Conservation (phyloP, 331 rosid genomes). For the Pyrus hybrid region DNA sequence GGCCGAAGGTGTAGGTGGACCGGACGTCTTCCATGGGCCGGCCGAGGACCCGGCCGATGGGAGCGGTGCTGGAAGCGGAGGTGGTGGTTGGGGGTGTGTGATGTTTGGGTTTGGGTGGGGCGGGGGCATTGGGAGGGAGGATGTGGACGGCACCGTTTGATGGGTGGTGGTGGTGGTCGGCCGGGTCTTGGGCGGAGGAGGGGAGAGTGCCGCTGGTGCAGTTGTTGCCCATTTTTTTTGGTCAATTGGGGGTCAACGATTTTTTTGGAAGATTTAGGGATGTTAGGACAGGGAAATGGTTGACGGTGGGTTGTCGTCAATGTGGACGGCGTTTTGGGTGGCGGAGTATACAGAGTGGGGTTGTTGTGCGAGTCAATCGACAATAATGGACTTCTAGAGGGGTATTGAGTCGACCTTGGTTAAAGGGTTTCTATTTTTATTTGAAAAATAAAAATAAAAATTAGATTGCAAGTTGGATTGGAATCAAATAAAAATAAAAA, state of each 20-base stretch:
- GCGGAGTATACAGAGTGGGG: no score
- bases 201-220: slow-evolving; percentile 17
- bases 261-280: background rate
- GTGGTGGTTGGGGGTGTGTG: background rate
- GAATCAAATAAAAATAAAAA: no score
- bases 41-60: slow-evolving; percentile 61
- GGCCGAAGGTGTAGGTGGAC: slow-evolving; percentile 57
- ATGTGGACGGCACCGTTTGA: slow-evolving; percentile 29
- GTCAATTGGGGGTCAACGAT: slow-evolving; percentile 12
- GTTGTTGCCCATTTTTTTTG: slow-evolving; percentile 45
- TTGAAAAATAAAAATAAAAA: no score
- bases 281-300: background rate
- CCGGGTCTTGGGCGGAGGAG: slow-evolving; percentile 6
- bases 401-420: background rate
- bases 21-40: slow-evolving; percentile 78
- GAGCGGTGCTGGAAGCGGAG: slow-evolving; percentile 16
- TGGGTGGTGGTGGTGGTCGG: slow-evolving; percentile 6
- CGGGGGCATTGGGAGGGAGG: slow-evolving; percentile 43
- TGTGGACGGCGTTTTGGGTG: background rate
- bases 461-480: background rate
- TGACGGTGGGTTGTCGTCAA: background rate
- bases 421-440: background rate
- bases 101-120: background rate
- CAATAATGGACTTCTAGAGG: background rate
- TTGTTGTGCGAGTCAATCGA: background rate